A percentile compares a stretch with the other conserved stretches of the same genome.
Conservation (phyloP, 148 eudicot genomes). For the Suaeda aralocaspica region DNA sequence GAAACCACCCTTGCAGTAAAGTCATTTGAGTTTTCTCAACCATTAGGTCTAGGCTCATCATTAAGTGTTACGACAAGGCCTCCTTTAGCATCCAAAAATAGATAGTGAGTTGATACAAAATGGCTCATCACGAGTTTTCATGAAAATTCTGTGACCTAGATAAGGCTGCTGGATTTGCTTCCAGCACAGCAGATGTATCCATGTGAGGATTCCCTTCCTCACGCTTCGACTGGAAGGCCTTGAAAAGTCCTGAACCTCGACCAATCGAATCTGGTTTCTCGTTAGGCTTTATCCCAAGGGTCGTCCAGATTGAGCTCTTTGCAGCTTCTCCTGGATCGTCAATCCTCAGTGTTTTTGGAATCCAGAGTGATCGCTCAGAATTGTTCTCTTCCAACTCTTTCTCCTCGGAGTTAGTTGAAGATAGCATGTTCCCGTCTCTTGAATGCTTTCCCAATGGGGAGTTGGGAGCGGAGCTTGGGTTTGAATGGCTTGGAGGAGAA, state of each 20-base stretch:
- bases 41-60: background rate
- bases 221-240: slow-evolving; percentile 45
- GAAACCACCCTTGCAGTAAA: background rate
- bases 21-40: background rate
- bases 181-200: slow-evolving; percentile 38
- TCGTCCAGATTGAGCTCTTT: slow-evolving; percentile 63
- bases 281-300: slow-evolving; percentile 47
- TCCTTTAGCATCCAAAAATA: background rate
- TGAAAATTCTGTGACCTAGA: slow-evolving; percentile 59
- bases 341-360: slow-evolving; percentile 61
- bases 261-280: slow-evolving; percentile 30
- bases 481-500: slow-evolving; percentile 18
- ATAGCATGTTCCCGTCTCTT: slow-evolving; percentile 39
- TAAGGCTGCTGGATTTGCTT: slow-evolving; percentile 70
- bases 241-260: slow-evolving; percentile 32
- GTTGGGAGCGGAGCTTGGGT: slow-evolving; percentile 36
- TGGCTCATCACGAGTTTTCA: slow-evolving; percentile 35
- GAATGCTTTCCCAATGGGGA: slow-evolving; percentile 66
- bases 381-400: slow-evolving; percentile 22
- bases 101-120: background rate
- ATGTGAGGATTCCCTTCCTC: slow-evolving; percentile 21
- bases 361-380: slow-evolving; percentile 39
- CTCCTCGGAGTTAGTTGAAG: slow-evolving; percentile 16
- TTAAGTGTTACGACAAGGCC: background rate
- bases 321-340: slow-evolving; percentile 65